A percentile compares a stretch with the other conserved stretches of the same genome.
These are phyloP conservation scores for Monosporozyma yasuniensis DNA, from an alignment of 805 yeast genomes.

Conservation along the genomic window DNA sequence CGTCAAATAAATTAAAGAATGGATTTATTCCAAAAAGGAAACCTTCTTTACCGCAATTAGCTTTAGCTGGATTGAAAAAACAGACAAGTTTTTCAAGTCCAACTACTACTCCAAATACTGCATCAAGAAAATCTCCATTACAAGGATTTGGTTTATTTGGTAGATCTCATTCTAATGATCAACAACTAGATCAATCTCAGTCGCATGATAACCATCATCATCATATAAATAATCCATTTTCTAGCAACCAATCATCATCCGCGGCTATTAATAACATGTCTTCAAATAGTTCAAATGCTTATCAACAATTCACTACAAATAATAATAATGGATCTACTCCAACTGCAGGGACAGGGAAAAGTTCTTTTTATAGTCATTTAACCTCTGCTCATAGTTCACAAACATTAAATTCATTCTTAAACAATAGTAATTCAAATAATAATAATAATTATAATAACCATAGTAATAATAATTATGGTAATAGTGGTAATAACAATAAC, in stretches of 20 bases:
- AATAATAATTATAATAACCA: conserved; percentile 1
- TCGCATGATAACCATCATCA: conserved; percentile 8
- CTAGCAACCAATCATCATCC: neutral
- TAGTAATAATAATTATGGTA: neutral
- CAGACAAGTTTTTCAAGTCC: conserved; percentile 17
- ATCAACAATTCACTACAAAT: neutral
- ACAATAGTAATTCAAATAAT: neutral
- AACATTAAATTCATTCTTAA: conserved; percentile 6
- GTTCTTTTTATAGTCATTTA: conserved; percentile 1
- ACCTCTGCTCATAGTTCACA: conserved; percentile 2
- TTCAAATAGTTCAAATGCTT: neutral
- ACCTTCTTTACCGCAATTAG: conserved; percentile 26
- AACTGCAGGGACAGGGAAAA: neutral
- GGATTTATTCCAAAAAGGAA: conserved; percentile 18
- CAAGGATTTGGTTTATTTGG: conserved; percentile 28
- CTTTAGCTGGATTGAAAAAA: conserved; percentile 21
- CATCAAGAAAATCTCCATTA: conserved; percentile 26
- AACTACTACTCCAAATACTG: conserved; percentile 13
- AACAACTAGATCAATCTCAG: conserved; percentile 11
- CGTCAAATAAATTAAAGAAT: conserved; percentile 7
- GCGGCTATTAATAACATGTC: neutral
- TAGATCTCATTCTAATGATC: conserved; percentile 23
- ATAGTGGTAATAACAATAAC: neutral
- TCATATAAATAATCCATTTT: conserved; percentile 3
- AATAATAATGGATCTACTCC: neutral